Percentiles rank a stretch among this genome's conserved stretches.
Conservation (phyloP, 1,139 yeast genomes). For the Yamadazyma pseudoaaseri region DNA sequence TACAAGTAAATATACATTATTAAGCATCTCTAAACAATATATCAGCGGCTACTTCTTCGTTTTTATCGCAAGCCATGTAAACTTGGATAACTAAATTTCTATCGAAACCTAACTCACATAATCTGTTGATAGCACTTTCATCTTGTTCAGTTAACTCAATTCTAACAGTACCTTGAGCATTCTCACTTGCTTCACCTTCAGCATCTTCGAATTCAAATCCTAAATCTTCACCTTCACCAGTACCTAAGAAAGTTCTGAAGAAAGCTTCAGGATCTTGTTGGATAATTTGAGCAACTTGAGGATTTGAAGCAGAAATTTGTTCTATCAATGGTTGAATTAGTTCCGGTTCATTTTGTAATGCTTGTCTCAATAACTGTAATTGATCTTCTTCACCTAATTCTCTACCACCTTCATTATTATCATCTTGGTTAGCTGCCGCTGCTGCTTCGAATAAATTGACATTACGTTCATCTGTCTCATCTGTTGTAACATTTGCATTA, state of each 20-base stretch:
- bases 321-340: slow-evolving; percentile 82
- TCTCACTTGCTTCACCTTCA: slow-evolving; percentile 25
- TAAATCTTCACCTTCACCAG: slow-evolving; percentile 46
- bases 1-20: not conserved
- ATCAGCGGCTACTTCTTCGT: slow-evolving; percentile 96
- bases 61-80: slow-evolving; percentile 96
- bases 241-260: slow-evolving; percentile 66
- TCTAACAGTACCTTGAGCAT: slow-evolving; percentile 43
- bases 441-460: slow-evolving; percentile 67
- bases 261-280: slow-evolving; percentile 87
- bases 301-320: slow-evolving; percentile 79
- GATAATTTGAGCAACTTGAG: slow-evolving; percentile 80
- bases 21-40: slow-evolving; percentile 59
- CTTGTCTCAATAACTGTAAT: slow-evolving; percentile 68
- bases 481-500: slow-evolving; percentile 20
- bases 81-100: slow-evolving; percentile 87
- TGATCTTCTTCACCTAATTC: slow-evolving; percentile 49
- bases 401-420: slow-evolving; percentile 16
- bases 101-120: slow-evolving; percentile 92
- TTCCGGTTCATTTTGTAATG: slow-evolving; percentile 85
- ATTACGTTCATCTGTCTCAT: slow-evolving; percentile 27
- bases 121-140: slow-evolving; percentile 79
- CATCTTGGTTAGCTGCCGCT: slow-evolving; percentile 24
- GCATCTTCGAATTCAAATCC: slow-evolving; percentile 41
- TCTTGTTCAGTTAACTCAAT: slow-evolving; percentile 78